phyloP scores from a whole-genome alignment of 2,329 filamentous ascomycete species.

The Xylariaceae sp. region DNA sequence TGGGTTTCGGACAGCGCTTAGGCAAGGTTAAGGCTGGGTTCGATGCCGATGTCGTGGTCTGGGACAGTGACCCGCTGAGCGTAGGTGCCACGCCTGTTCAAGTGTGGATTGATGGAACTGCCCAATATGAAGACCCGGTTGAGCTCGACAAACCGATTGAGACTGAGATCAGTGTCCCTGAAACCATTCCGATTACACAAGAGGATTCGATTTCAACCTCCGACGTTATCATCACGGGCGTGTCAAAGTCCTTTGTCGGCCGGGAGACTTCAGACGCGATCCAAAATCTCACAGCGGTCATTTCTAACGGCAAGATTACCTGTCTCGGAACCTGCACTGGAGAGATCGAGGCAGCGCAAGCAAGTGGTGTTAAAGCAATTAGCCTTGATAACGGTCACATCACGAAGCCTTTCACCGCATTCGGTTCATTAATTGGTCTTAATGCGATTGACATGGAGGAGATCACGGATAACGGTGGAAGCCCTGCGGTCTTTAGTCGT shows the following conservation, averaged over 20 bases:
- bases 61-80: constrained; percentile 58
- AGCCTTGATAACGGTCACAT: constrained; percentile 54
- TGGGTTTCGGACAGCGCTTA: constrained; percentile 52
- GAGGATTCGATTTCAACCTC: constrained; percentile 37
- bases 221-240: constrained; percentile 51
- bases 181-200: constrained; percentile 36
- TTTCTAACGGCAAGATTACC: constrained; percentile 47
- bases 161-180: constrained; percentile 35
- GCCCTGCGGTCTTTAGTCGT: constrained; percentile 46
- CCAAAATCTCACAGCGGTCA: constrained; percentile 42
- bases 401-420: constrained; percentile 54
- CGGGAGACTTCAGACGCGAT: constrained; percentile 10
- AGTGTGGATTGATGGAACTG: constrained; percentile 58
- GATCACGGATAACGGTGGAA: constrained; percentile 47
- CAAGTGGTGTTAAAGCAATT: constrained; percentile 36
- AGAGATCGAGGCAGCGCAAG: constrained; percentile 37
- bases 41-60: constrained; percentile 56
- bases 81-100: constrained; percentile 55
- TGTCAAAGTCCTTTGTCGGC: constrained; percentile 46
- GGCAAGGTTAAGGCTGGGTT: constrained; percentile 58
- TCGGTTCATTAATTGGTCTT: constrained; percentile 56
- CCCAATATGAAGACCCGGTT: constrained; percentile 51
- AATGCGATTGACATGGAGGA: constrained; percentile 57
- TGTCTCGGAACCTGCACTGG: constrained; percentile 50
- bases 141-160: constrained; percentile 46